A percentile compares a stretch with the other conserved stretches of the same genome.
These are phyloP conservation scores for Phoma sp. DNA, from an alignment of 2,329 filamentous ascomycete species.

Conservation along the genomic window DNA sequence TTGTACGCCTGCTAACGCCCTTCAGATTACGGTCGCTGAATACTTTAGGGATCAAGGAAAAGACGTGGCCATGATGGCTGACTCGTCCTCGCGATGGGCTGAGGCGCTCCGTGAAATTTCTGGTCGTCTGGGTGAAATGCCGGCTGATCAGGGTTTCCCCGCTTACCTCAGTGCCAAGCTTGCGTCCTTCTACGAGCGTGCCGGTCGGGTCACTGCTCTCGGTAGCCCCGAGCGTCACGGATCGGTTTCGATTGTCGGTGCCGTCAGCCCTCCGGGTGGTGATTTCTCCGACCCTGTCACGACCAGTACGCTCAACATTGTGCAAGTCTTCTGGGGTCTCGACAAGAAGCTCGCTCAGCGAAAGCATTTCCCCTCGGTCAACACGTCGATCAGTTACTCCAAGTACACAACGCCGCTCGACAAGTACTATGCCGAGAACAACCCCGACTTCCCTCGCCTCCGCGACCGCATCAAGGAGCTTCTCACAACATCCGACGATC, in stretches of 20 bases:
- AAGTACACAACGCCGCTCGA: slow-evolving; percentile 92
- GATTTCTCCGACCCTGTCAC: slow-evolving; percentile 99
- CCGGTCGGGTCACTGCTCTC: slow-evolving; percentile 82
- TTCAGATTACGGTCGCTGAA: slow-evolving; percentile 81
- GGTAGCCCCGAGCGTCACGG: slow-evolving; percentile 88
- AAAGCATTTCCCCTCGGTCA: slow-evolving; percentile 99
- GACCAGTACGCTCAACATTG: slow-evolving; percentile 89
- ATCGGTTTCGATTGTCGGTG: slow-evolving; percentile 96
- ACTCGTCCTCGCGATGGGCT: slow-evolving; percentile 97
- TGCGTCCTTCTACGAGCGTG: slow-evolving; percentile 98
- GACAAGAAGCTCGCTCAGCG: slow-evolving; percentile 99
- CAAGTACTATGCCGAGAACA: slow-evolving; percentile 92
- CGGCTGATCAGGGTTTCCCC: slow-evolving; percentile 98
- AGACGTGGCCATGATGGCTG: slow-evolving; percentile 99
- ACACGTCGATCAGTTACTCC: slow-evolving; percentile 92
- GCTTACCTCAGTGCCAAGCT: slow-evolving; percentile 96
- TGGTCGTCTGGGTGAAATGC: slow-evolving; percentile 98
- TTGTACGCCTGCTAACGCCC: too few species aligned
- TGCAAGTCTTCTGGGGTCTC: slow-evolving; percentile 99
- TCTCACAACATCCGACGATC: slow-evolving; percentile 91
- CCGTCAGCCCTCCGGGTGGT: slow-evolving; percentile 95
- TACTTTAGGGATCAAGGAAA: slow-evolving; percentile 98
- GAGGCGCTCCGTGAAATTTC: slow-evolving; percentile 98
- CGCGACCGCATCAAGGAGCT: slow-evolving; percentile 94
- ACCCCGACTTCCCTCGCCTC: slow-evolving; percentile 90